A percentile compares a stretch with the other conserved stretches of the same genome.
These are phyloP conservation scores for Dactylonectria macrodidyma DNA, from an alignment of 2,329 filamentous ascomycete genomes.

Conservation along the genomic window DNA sequence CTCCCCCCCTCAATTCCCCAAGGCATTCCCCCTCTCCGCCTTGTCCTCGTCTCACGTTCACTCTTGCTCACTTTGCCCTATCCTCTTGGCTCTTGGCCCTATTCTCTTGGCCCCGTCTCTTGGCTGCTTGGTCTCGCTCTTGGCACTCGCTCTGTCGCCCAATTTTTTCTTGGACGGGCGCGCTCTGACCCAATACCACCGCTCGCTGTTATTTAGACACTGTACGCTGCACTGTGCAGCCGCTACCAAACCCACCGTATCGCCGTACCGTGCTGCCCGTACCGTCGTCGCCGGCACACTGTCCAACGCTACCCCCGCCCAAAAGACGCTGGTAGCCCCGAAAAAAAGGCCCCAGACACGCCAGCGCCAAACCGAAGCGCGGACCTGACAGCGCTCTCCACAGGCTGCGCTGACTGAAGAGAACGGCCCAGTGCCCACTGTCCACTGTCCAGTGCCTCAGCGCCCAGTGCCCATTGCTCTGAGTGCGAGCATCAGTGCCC, in stretches of 20 bases:
- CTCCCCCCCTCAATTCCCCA: neutral
- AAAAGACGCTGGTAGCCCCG: no score
- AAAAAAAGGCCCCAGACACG: conserved; percentile 26
- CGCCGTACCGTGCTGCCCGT: conserved; percentile 35
- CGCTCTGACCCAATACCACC: conserved; percentile 21
- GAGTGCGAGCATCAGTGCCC: no score
- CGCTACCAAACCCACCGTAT: conserved; percentile 24
- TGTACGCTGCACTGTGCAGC: conserved; percentile 21
- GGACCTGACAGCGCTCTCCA: conserved; percentile 41
- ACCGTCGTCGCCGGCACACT: conserved; percentile 35
- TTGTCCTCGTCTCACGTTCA: conserved; percentile 6
- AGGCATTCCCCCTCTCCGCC: conserved; percentile 8
- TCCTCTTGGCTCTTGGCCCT: conserved; percentile 1
- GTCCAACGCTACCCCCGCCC: conserved; percentile 18
- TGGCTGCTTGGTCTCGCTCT: conserved; percentile 28
- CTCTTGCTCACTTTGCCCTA: neutral
- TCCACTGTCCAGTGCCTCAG: no score
- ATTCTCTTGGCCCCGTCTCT: conserved; percentile 23
- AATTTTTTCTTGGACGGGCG: conserved; percentile 21
- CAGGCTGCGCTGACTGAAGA: conserved; percentile 17
- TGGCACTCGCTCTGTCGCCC: conserved; percentile 23
- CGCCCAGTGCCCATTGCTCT: no score
- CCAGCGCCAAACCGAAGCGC: conserved; percentile 31
- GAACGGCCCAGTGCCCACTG: conserved; percentile 8
- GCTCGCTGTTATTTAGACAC: conserved; percentile 4